Conservation (phyloP, 1,284 basidiomycete genomes). For the Ustilago nuda region DNA sequence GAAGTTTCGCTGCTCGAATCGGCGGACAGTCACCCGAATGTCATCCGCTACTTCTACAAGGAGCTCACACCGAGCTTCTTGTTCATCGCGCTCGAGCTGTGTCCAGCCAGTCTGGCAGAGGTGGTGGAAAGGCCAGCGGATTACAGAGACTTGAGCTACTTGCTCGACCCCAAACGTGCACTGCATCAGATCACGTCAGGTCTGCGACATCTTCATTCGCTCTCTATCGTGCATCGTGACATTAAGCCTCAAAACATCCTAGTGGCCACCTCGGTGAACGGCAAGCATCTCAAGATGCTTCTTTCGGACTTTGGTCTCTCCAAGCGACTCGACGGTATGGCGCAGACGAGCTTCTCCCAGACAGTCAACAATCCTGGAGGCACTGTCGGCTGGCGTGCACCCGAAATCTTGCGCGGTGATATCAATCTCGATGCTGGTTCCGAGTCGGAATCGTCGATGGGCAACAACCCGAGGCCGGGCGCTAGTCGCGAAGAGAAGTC, state of each 20-base stretch:
- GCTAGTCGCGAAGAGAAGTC: conserved; percentile 44
- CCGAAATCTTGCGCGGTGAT: conserved; percentile 65
- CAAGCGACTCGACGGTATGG: conserved; percentile 64
- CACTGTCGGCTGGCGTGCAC: conserved; percentile 68
- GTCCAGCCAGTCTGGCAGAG: conserved; percentile 92
- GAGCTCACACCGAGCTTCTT: conserved; percentile 83
- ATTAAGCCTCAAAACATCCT: conserved; percentile 99
- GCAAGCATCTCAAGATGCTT: conserved; percentile 64
- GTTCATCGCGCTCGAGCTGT: conserved; percentile 96
- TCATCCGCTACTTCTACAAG: conserved; percentile 96
- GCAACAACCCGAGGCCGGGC: conserved; percentile 29
- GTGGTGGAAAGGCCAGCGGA: conserved; percentile 77
- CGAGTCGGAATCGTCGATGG: conserved; percentile 51
- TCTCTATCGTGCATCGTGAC: conserved; percentile 97
- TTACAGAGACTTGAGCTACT: conserved; percentile 53
- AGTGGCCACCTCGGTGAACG: conserved; percentile 71
- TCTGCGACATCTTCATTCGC: conserved; percentile 87
- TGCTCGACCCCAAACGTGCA: conserved; percentile 81
- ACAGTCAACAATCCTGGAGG: conserved; percentile 67
- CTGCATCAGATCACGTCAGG: conserved; percentile 88
- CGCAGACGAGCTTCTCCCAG: conserved; percentile 67
- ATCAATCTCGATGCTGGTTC: conserved; percentile 57
- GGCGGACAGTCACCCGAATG: conserved; percentile 93
- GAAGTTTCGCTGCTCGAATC: conserved; percentile 94
- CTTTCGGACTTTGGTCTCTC: conserved; percentile 68